Conservation (phyloP, 225 moss, liverwort and hornwort species). For the Polytrichum formosum region DNA sequence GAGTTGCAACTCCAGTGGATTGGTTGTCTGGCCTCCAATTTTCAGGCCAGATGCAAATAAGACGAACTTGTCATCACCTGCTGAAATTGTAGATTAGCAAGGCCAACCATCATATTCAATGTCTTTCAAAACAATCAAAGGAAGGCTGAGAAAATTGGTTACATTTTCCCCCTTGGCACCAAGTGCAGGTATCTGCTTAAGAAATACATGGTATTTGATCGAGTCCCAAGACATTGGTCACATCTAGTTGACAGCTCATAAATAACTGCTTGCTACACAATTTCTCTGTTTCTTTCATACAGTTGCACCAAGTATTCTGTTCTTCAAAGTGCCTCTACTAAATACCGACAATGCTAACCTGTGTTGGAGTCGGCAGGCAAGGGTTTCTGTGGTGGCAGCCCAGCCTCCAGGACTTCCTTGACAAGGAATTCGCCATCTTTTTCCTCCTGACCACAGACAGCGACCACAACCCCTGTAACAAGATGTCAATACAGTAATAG, state of each 20-base stretch:
- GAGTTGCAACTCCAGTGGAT: conserved; percentile 86
- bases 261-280: no score
- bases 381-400: conserved; percentile 75
- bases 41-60: conserved; percentile 77
- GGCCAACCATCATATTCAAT: no score
- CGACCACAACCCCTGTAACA: conserved; percentile 74
- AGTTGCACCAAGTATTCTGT: no score
- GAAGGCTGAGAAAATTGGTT: no score
- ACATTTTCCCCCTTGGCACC: no score
- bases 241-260: no score
- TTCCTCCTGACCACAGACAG: conserved; percentile 80
- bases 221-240: no score
- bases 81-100: neutral
- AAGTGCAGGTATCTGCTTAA: no score
- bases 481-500: neutral
- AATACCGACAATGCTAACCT: conserved; percentile 18
- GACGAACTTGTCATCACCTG: conserved; percentile 78
- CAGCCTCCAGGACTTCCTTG: conserved; percentile 81
- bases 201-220: no score
- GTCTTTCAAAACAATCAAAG: no score
- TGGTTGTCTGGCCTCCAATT: conserved; percentile 73
- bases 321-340: no score
- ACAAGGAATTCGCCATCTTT: conserved; percentile 90
- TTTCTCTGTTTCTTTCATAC: no score
- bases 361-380: conserved; percentile 27